Evolutionary conservation across 805 yeast genomes (phyloP), one percentile per base, ranked within the genome.

Genomic region (Saccharomycopsis sp.): DNA sequence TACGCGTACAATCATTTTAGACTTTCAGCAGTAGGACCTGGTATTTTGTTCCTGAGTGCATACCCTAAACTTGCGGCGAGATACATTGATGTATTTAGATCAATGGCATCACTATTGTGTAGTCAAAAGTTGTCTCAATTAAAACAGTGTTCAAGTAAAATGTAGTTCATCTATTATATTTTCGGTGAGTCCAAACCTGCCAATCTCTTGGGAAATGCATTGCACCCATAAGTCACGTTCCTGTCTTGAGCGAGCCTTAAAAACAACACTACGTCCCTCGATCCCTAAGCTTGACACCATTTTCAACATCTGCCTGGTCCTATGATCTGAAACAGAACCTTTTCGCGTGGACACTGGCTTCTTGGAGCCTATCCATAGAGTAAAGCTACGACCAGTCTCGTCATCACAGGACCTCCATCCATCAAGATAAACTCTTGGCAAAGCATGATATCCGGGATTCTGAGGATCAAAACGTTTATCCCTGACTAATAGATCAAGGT

Each of bases 391-490:
- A 24, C 81, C 71, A n/a, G 76, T 64, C 63, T 89, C 94, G 52
- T 84, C 87, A 65, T 92, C 98, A 7, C 82, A 75, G 1, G 95
- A 85, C 62, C 77, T 79, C 90, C 95, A 87, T 0, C 97, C 97
- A 70, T 91, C 96, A 1, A 78, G 71, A 66, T 87, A 91, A 0
- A 86, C 73, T 40, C 95, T 73, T 0, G 97, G 96, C 34, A 87
- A 67, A 0, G 84, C 71, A 52, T 78, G 76, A 2, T 75, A 76
- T 0, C 85, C 88, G 0, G 87, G 85, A 57, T 77, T 70, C 20
- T 70, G 67, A 2, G 73, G 72, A 57, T 83, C 82, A 51, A 75
- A 70, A 24, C 76, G 78, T 21, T 68, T 71, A 53, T 74, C 79
- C 12, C 80, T 69, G 9, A 69, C 65, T 34, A 84, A 66, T 24